Evolutionary conservation across 2,329 filamentous ascomycete species (phyloP), one percentile per base, ranked within the genome.

Genomic region (Verticillium tricorpus): DNA sequence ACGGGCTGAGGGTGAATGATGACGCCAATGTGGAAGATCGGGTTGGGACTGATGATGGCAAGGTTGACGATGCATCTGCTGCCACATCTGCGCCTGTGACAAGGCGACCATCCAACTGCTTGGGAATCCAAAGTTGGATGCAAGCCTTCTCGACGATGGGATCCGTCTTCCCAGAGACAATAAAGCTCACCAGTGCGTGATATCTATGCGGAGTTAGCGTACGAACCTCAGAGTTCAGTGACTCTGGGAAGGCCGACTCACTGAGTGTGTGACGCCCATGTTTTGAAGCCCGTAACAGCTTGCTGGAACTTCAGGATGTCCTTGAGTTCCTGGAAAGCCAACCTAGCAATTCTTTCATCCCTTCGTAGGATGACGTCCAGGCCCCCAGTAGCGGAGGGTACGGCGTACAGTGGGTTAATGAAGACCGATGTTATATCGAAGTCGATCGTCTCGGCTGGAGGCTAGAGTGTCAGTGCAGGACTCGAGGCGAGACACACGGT

Each of bases 101-200:
- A 0, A 74, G 66, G 0, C 68, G 67, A 0, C 70, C 71, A 3
- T 66, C 67, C 0, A 69, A 61, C 37, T 65, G 61, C 40, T 71
- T 72, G 3, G 72, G 69, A 50, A 74, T 64, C 72, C 72, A 74
- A 35, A 74, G 68, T 19, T 74, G 72, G 11, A 74, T 60, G 9
- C 68, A 69, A 17, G 73, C 73, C 5, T 64, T 62, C 59, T 74
- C 71, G 15, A 69, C 62, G 1, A 73, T 54, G 1, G 68, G 58
- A 6, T 65, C 62, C 12, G 55, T 25, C 17, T 45, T 39, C 12
- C 69, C 69, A 3, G 67, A 65, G 2, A 73, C 56, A 5, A 74
- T 69, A 37, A 74, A 74, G 55, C 67, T 72, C 32, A 70, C 72
- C 35, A 64, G 61, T 14, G 66, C 68, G 8, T 69, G 61, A 25